Percentiles rank a stretch among this genome's conserved stretches.
Conservation (phyloP, 1,139 yeast genomes). For the Lodderomyces oxycetoniae region DNA sequence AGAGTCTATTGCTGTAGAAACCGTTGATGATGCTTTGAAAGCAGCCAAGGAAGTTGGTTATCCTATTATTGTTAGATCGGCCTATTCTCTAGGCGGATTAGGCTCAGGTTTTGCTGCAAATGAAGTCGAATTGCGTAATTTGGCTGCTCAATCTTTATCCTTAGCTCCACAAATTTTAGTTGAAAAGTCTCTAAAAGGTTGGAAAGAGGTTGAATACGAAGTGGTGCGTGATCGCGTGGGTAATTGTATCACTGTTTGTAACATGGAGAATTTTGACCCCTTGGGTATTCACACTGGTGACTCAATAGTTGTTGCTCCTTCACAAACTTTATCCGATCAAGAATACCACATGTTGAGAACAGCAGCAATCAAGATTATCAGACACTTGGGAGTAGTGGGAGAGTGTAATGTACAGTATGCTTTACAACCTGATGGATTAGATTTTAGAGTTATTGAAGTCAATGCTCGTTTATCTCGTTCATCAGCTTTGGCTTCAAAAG, state of each 20-base stretch:
- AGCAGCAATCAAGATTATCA: conserved; percentile 94
- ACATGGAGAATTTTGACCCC: conserved; percentile 99
- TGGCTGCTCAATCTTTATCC: conserved; percentile 57
- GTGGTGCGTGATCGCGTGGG: conserved; percentile 96
- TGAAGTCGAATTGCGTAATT: conserved; percentile 55
- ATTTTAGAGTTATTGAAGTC: conserved; percentile 94
- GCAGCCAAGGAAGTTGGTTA: conserved; percentile 89
- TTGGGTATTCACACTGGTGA: conserved; percentile 98
- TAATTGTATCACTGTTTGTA: conserved; percentile 97
- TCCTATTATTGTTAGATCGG: conserved; percentile 97
- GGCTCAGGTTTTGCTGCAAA: conserved; percentile 96
- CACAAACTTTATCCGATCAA: conserved; percentile 94
- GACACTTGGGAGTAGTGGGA: conserved; percentile 98
- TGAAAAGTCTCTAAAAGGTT: conserved; percentile 94
- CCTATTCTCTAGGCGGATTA: conserved; percentile 94
- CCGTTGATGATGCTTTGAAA: conserved; percentile 82
- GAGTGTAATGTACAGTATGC: conserved; percentile 99
- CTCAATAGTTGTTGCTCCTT: conserved; percentile 97
- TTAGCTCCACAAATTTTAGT: conserved; percentile 91
- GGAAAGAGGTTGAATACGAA: conserved; percentile 99
- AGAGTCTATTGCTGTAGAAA: conserved; percentile 90
- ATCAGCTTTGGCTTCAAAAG: conserved; percentile 96
- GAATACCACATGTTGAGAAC: conserved; percentile 97
- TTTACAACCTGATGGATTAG: conserved; percentile 90
- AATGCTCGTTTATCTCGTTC: conserved; percentile 97